These are phyloP conservation scores for Bipolaris victoriae DNA, from an alignment of 2,329 filamentous ascomycete genomes.

Conservation along the genomic window DNA sequence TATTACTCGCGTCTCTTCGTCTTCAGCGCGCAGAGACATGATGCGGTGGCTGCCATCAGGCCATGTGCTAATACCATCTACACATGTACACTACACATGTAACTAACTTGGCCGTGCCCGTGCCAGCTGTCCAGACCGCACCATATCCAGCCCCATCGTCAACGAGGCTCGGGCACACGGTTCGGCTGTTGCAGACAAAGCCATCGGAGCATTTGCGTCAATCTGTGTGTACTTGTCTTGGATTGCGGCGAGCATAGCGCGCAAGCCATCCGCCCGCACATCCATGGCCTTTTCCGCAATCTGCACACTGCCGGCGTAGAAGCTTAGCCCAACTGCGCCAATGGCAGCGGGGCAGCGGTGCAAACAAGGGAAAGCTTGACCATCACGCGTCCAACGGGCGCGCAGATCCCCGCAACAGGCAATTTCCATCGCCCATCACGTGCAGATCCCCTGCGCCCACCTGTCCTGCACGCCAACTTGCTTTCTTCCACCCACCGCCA, in stretches of 20 bases:
- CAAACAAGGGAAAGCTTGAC: conserved; percentile 34
- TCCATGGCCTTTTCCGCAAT: conserved; percentile 27
- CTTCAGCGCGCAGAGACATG: neutral
- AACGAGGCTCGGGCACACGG: neutral
- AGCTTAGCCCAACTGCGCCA: conserved; percentile 37
- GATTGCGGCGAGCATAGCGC: conserved; percentile 16
- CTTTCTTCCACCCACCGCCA: too few relatives aligned
- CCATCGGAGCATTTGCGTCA: conserved; percentile 23
- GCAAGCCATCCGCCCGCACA: conserved; percentile 30
- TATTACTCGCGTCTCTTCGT: conserved; percentile 18
- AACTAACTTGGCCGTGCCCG: neutral
- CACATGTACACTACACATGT: neutral
- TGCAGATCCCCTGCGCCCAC: conserved; percentile 19
- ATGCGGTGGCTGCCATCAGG: neutral
- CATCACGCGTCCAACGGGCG: conserved; percentile 46
- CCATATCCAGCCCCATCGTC: neutral
- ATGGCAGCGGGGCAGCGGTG: conserved; percentile 26
- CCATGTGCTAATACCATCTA: neutral
- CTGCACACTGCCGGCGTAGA: conserved; percentile 30
- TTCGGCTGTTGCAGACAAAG: neutral
- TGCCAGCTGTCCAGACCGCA: conserved; percentile 1
- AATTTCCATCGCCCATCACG: conserved; percentile 17
- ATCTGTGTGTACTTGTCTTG: conserved; percentile 1
- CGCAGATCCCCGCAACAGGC: conserved; percentile 39
- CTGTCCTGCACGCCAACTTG: too few relatives aligned